Evolutionary conservation across 345 rosid species (phyloP), one percentile per base, ranked within the genome.

Genomic region (Bruguiera parviflora): DNA sequence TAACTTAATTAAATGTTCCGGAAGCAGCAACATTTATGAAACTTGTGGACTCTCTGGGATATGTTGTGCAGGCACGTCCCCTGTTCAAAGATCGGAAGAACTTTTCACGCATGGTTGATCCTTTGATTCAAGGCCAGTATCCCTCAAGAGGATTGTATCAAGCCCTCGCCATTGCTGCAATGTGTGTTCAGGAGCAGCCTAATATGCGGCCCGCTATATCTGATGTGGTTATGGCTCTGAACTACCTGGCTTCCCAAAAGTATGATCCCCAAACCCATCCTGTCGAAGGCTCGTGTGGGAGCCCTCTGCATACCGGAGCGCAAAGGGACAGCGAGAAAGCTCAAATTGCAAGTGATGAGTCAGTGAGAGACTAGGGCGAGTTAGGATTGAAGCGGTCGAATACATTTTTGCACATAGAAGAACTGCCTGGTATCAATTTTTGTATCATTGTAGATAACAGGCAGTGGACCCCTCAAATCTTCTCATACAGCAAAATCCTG

Each of bases 171-270:
- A 77, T 83, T 25, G 73, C 86, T 2, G 83, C 83, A 21, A 79
- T 83, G 83, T 80, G 86, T 51, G 81, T 83, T 59, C 86, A 79
- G 68, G 86, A 83, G 63, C 78, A 83, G 74, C 86, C 86, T 43
- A 75, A 47, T 59, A 70, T 75, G 80, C 75, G 86, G 24, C 86
- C 83, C 6, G 64, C 64, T 10, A 61, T 79, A 55, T 57, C 79
- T 19, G 83, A 82, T 51, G 83, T 82, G 29, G 86, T 82, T 57
- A 63, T 75, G 32, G 86, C 83, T 20, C 79, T 82, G 32, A 82
- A 75, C 58, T 82, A 71, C 65, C 73, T 82, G 20, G 81, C 81
- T 0, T 69, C 83, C 31, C 77, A 74, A 51, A 79, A 63, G 51
- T 77, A 76, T 16, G 73, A 72, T 25, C 68, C 68, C 13, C 61